phyloP scores from a whole-genome alignment of 805 yeast genomes.

The Ogataea thermomethanolica region DNA sequence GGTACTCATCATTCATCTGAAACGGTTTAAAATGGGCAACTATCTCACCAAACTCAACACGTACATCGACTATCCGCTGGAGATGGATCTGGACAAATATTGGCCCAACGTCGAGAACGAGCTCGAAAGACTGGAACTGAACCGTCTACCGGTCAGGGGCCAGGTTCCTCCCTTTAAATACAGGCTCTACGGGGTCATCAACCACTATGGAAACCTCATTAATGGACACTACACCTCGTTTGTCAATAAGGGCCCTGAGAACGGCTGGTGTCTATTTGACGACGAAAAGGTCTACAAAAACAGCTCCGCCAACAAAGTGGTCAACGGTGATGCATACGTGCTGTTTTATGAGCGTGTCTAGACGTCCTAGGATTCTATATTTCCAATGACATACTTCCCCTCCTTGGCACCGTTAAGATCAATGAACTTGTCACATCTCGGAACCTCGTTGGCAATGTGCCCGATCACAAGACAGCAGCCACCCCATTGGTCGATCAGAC shows the following conservation, averaged over 20 bases:
- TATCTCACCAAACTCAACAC: slow-evolving; percentile 57
- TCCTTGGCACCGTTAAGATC: slow-evolving; percentile 33
- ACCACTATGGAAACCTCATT: slow-evolving; percentile 76
- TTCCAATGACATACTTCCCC: slow-evolving; percentile 32
- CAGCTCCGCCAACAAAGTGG: slow-evolving; percentile 48
- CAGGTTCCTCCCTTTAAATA: slow-evolving; percentile 81
- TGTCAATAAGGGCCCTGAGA: slow-evolving; percentile 56
- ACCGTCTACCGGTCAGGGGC: slow-evolving; percentile 59
- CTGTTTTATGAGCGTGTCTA: slow-evolving; percentile 60
- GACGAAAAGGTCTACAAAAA: slow-evolving; percentile 64
- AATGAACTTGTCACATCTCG: slow-evolving; percentile 56
- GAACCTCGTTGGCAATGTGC: slow-evolving; percentile 79
- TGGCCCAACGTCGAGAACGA: slow-evolving; percentile 57
- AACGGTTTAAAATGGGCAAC: slow-evolving; percentile 64
- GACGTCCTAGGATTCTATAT: slow-evolving; percentile 4
- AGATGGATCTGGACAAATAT: slow-evolving; percentile 53
- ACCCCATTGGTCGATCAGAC: slow-evolving; percentile 48
- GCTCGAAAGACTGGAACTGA: slow-evolving; percentile 42
- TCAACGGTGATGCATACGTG: slow-evolving; percentile 78
- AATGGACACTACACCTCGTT: slow-evolving; percentile 90
- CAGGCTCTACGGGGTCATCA: slow-evolving; percentile 73
- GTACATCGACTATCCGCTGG: slow-evolving; percentile 64
- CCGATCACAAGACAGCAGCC: slow-evolving; percentile 80
- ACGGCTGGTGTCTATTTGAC: slow-evolving; percentile 81
- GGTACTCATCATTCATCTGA: slow-evolving; percentile 76